These are phyloP conservation scores for Ganoderma resinaceum DNA, from an alignment of 1,284 basidiomycete genomes.

Conservation along the genomic window DNA sequence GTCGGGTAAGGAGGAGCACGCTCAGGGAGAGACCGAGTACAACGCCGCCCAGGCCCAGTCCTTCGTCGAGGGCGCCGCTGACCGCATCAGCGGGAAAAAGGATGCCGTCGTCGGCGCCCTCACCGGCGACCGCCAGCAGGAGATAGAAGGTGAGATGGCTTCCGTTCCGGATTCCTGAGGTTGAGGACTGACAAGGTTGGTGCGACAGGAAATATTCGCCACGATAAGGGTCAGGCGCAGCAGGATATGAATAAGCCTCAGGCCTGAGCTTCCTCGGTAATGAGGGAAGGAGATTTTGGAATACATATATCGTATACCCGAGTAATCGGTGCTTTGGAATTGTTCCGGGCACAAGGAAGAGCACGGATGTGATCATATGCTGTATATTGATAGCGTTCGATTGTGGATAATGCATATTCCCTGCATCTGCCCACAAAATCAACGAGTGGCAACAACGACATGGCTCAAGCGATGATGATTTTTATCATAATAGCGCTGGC, in stretches of 20 bases:
- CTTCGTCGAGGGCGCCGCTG: slow-evolving; percentile 62
- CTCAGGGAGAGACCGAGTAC: slow-evolving; percentile 67
- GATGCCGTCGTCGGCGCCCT: slow-evolving; percentile 48
- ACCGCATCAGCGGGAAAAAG: slow-evolving; percentile 70
- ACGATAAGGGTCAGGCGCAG: slow-evolving; percentile 67
- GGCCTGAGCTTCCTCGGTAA: neutral
- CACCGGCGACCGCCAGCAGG: slow-evolving; percentile 66
- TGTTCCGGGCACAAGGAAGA: too few relatives aligned
- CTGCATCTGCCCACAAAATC: too few relatives aligned
- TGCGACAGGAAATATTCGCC: slow-evolving; percentile 56
- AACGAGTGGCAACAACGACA: too few relatives aligned
- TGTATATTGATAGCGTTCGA: too few relatives aligned
- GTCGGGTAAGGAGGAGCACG: slow-evolving; percentile 73
- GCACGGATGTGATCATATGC: neutral
- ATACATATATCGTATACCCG: neutral
- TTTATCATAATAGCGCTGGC: too few relatives aligned
- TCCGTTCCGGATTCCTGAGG: neutral
- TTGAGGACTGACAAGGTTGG: neutral
- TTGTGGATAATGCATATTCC: too few relatives aligned
- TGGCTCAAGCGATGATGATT: too few relatives aligned
- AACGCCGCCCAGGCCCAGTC: slow-evolving; percentile 62
- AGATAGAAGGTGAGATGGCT: slow-evolving; percentile 56
- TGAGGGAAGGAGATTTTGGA: neutral
- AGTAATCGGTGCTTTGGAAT: neutral
- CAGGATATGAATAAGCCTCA: slow-evolving; percentile 54